phyloP scores from a whole-genome alignment of 2,329 filamentous ascomycete species.

The Exophiala lecanii-corni region DNA sequence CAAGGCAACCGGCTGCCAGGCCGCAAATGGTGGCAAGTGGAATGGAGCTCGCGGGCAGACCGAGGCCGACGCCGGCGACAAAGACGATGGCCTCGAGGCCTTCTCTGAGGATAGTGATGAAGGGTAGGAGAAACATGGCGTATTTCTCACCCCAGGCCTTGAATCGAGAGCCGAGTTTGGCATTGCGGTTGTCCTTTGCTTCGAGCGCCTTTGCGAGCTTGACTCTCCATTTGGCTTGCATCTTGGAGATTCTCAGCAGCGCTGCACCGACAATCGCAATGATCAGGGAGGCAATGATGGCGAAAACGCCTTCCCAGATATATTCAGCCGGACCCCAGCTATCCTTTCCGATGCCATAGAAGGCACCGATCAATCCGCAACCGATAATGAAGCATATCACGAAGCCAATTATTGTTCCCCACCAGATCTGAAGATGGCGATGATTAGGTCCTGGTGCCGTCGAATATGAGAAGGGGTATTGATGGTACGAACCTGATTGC shows the following conservation, averaged over 20 bases:
- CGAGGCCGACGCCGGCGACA: slow-evolving; percentile 76
- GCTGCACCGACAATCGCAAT: slow-evolving; percentile 78
- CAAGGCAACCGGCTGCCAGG: slow-evolving; percentile 58
- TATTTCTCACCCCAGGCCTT: slow-evolving; percentile 70
- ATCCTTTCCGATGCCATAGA: slow-evolving; percentile 66
- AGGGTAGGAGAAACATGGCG: slow-evolving; percentile 79
- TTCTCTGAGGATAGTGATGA: slow-evolving; percentile 81
- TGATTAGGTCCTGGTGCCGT: neutral
- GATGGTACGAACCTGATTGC: slow-evolving; percentile 46
- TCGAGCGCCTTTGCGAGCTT: slow-evolving; percentile 72
- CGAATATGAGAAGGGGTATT: slow-evolving; percentile 2
- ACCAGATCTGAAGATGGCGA: slow-evolving; percentile 55
- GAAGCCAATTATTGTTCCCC: slow-evolving; percentile 59
- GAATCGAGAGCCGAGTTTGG: slow-evolving; percentile 43
- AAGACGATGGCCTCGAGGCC: slow-evolving; percentile 84
- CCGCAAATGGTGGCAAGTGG: slow-evolving; percentile 73
- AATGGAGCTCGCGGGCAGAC: slow-evolving; percentile 68
- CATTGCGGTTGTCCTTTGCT: slow-evolving; percentile 43
- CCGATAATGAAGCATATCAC: slow-evolving; percentile 63
- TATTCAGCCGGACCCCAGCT: slow-evolving; percentile 65
- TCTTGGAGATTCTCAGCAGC: slow-evolving; percentile 73
- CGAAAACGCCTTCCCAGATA: slow-evolving; percentile 77
- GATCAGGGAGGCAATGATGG: slow-evolving; percentile 68
- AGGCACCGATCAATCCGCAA: slow-evolving; percentile 64
- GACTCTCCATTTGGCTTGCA: slow-evolving; percentile 81